Evolutionary conservation across 257 asterid genomes (phyloP).

Genomic region (Paulownia fortunei): DNA sequence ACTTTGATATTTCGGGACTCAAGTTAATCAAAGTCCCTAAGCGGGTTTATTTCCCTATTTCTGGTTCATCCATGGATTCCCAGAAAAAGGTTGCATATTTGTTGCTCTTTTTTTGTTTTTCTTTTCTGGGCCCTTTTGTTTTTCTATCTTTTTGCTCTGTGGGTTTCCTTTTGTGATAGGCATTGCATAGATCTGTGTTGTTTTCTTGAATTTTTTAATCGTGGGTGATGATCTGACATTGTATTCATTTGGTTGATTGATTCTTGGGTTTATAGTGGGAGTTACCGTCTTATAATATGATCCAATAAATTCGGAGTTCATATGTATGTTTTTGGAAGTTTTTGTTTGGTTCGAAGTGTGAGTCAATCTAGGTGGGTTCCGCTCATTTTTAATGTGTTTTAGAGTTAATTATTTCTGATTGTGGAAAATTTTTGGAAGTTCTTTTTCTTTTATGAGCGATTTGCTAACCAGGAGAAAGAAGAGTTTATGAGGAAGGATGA

Average conservation of each 20-base stretch:
- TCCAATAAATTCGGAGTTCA: constrained; percentile 9
- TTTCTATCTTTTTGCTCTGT: not conserved
- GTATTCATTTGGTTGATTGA: not conserved
- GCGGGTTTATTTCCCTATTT: constrained; percentile 53
- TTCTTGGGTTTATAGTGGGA: not conserved
- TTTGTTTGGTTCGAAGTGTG: not conserved
- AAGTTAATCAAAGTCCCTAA: constrained; percentile 67
- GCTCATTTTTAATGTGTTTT: not conserved
- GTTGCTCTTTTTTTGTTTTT: not conserved
- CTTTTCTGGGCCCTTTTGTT: constrained; percentile 2
- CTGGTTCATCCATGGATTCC: constrained; percentile 68
- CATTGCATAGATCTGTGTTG: constrained; percentile 36
- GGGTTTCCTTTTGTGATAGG: not conserved
- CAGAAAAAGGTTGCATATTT: constrained; percentile 62
- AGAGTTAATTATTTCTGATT: not conserved
- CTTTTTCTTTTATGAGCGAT: not conserved
- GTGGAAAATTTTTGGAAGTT: not conserved
- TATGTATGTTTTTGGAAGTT: not conserved
- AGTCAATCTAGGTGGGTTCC: not conserved
- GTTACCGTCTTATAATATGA: constrained; percentile 23
- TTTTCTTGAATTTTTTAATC: not conserved
- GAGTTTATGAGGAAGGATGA: not conserved
- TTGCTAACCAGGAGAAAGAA: not conserved
- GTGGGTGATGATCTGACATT: constrained; percentile 21
- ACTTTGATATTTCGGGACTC: constrained; percentile 78